Evolutionary conservation across 495 filamentous ascomycete genomes (phyloP).

Genomic region (Arthonia radiata): DNA sequence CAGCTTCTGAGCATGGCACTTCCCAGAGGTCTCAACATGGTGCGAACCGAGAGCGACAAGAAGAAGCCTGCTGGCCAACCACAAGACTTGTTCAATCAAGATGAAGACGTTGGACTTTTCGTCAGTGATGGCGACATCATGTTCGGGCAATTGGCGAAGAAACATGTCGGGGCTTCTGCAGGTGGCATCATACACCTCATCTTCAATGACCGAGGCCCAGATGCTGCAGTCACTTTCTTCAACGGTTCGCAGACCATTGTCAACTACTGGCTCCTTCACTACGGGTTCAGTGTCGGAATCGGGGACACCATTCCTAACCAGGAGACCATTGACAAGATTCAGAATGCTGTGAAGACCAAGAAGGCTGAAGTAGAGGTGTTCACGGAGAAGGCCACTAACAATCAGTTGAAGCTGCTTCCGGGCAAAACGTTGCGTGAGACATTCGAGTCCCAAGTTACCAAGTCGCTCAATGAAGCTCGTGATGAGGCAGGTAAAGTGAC

Average conservation of each 20-base stretch:
- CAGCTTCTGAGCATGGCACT: slow-evolving; percentile 89
- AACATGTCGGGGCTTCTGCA: slow-evolving; percentile 66
- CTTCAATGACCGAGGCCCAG: slow-evolving; percentile 73
- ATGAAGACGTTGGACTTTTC: slow-evolving; percentile 52
- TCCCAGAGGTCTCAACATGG: slow-evolving; percentile 60
- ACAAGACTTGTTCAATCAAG: too few species aligned
- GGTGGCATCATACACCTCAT: slow-evolving; percentile 87
- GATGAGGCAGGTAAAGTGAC: slow-evolving; percentile 85
- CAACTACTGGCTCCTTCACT: slow-evolving; percentile 93
- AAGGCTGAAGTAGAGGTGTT: slow-evolving; percentile 57
- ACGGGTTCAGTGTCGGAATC: slow-evolving; percentile 94
- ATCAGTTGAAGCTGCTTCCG: slow-evolving; percentile 64
- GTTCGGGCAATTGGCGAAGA: slow-evolving; percentile 77
- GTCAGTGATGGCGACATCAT: slow-evolving; percentile 74
- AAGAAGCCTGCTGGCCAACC: too few species aligned
- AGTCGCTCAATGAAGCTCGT: slow-evolving; percentile 81
- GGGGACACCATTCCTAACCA: slow-evolving; percentile 90
- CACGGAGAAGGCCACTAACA: slow-evolving; percentile 53
- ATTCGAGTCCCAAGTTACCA: slow-evolving; percentile 86
- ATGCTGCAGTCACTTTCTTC: slow-evolving; percentile 80
- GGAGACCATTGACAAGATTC: slow-evolving; percentile 55
- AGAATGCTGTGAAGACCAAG: slow-evolving; percentile 46
- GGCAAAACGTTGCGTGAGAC: slow-evolving; percentile 98
- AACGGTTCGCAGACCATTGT: slow-evolving; percentile 82
- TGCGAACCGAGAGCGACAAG: slow-evolving; percentile 31